phyloP scores from a whole-genome alignment of 1,284 basidiomycete species.

The Golubevia sp. region DNA sequence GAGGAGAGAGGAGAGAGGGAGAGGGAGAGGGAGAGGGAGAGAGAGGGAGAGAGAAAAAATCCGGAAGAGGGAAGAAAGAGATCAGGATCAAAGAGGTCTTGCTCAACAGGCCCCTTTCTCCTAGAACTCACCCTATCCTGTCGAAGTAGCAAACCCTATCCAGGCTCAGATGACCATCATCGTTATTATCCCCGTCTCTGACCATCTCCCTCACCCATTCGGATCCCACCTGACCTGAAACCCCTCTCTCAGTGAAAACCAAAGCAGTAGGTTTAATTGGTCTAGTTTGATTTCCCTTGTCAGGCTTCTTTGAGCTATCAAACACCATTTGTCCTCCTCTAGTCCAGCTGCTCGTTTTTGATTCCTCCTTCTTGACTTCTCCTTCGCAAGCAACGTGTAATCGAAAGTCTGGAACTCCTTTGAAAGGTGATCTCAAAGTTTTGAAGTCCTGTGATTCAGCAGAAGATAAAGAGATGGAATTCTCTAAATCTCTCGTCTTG shows the following conservation, averaged over 20 bases:
- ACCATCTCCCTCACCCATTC: slow-evolving; percentile 42
- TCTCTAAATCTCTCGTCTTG: neutral
- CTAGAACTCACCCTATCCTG: slow-evolving; percentile 19
- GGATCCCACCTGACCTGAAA: slow-evolving; percentile 26
- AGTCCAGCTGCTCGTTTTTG: too few species aligned
- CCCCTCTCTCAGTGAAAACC: slow-evolving; percentile 36
- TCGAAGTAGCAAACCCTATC: slow-evolving; percentile 36
- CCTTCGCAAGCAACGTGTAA: slow-evolving; percentile 17
- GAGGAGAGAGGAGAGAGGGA: neutral
- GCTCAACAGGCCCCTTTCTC: neutral
- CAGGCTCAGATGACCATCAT: slow-evolving; percentile 36
- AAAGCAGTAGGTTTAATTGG: slow-evolving; percentile 27
- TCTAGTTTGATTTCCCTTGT: slow-evolving; percentile 4
- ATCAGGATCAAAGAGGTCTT: too few species aligned
- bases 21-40: neutral
- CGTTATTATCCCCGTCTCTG: slow-evolving; percentile 10
- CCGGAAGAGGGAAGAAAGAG: neutral
- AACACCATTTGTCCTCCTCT: too few species aligned
- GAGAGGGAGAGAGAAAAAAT: neutral
- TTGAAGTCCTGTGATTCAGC: neutral
- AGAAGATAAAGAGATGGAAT: too few species aligned
- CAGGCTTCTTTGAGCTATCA: slow-evolving; percentile 7
- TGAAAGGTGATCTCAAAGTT: neutral
- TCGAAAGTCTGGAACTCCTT: neutral
- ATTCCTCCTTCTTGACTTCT: slow-evolving; percentile 21